phyloP scores from a whole-genome alignment of 345 rosid species.

The Carallia pectinifolia region DNA sequence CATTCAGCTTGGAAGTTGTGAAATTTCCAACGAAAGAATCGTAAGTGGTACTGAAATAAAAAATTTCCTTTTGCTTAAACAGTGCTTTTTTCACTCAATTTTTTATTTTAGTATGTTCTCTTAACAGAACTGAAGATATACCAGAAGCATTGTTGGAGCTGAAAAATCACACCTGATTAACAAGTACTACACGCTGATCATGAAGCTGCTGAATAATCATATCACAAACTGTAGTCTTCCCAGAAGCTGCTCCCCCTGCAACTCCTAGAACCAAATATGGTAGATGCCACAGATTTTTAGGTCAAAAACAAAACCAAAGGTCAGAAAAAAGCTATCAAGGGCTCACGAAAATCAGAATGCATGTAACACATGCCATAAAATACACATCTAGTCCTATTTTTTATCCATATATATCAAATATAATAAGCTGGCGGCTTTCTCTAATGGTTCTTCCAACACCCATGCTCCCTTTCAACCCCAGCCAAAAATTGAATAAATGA shows the following conservation, averaged over 20 bases:
- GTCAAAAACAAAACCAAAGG: not conserved
- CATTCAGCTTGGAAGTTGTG: slow-evolving; percentile 16
- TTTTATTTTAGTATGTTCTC: not conserved
- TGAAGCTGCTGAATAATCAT: slow-evolving; percentile 99
- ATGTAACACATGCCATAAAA: not conserved
- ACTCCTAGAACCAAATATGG: slow-evolving; percentile 50
- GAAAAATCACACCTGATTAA: slow-evolving; percentile 64
- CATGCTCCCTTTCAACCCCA: not conserved
- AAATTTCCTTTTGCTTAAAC: not conserved
- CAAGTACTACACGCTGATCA: slow-evolving; percentile 98
- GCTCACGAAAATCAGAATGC: not conserved
- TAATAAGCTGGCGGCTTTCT: not conserved
- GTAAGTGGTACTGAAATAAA: not conserved
- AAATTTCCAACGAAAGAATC: not conserved
- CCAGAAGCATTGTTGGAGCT: not conserved
- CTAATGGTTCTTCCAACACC: not conserved
- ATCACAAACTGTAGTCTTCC: slow-evolving; percentile 97
- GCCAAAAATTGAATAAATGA: not conserved
- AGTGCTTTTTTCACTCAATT: not conserved
- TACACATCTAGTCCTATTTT: not conserved
- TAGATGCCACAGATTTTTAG: not conserved
- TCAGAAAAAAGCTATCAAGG: not conserved
- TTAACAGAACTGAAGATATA: not conserved
- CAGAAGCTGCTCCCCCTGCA: slow-evolving; percentile 98
- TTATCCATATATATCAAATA: not conserved